Percentiles rank a stretch among this genome's conserved stretches.
These are phyloP conservation scores for Kodamaea sagamina DNA, from an alignment of 805 yeast species.

Conservation along the genomic window DNA sequence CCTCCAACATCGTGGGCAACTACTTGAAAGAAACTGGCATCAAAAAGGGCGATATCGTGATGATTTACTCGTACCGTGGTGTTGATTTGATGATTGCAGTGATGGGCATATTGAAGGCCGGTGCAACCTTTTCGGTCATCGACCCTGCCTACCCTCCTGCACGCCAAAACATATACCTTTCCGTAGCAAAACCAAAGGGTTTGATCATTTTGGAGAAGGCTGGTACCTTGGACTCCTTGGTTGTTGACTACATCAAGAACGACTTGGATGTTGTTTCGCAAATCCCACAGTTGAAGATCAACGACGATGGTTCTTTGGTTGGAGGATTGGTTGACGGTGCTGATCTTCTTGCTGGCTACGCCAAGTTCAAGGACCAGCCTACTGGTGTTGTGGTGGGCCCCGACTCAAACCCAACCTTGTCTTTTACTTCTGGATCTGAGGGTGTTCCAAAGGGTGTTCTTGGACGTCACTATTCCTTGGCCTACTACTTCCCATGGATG, in stretches of 20 bases:
- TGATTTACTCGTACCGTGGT: slow-evolving; percentile 97
- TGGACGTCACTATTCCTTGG: slow-evolving; percentile 95
- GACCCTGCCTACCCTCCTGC: slow-evolving; percentile 99
- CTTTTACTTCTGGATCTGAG: slow-evolving; percentile 97
- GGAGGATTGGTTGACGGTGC: slow-evolving; percentile 52
- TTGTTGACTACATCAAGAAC: slow-evolving; percentile 70
- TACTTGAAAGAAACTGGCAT: slow-evolving; percentile 80
- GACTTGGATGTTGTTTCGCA: slow-evolving; percentile 73
- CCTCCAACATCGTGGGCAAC: slow-evolving; percentile 92
- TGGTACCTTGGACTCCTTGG: slow-evolving; percentile 75
- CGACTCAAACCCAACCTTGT: slow-evolving; percentile 93
- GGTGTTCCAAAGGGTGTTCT: slow-evolving; percentile 98
- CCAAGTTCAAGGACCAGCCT: slow-evolving; percentile 51
- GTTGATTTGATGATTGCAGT: slow-evolving; percentile 96
- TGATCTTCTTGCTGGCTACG: slow-evolving; percentile 55
- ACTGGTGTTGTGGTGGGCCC: slow-evolving; percentile 96
- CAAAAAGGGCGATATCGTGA: slow-evolving; percentile 88
- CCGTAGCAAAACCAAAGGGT: slow-evolving; percentile 92
- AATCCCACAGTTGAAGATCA: slow-evolving; percentile 75
- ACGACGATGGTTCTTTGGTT: slow-evolving; percentile 67
- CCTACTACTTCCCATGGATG: slow-evolving; percentile 99
- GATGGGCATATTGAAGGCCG: slow-evolving; percentile 97
- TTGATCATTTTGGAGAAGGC: slow-evolving; percentile 89
- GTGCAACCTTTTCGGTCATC: slow-evolving; percentile 97
- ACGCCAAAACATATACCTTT: slow-evolving; percentile 88